Base-by-base conservation (phyloP, 768 basidiomycete genomes). In the Tricholoma saponaceum region DNA sequence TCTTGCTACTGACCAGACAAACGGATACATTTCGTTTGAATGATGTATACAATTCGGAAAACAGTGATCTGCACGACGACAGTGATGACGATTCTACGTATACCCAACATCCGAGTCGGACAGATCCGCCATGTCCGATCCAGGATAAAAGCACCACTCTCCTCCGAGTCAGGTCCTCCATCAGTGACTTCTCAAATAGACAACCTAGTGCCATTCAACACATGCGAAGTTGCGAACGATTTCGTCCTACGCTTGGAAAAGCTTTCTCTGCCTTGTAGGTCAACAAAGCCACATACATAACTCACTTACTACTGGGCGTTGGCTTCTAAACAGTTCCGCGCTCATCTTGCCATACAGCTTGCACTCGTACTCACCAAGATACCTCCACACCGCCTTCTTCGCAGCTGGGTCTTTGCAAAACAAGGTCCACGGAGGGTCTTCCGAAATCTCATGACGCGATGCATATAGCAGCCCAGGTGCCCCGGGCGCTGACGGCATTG, bases 391-490 rank as follows among this genome's bases (percentile, higher is more conserved):
- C 0, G 49, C 57, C 4, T 49, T 26, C 5, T 56, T 28, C 16
- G 50, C 28, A 4, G 5, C 9, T 4, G 44, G 3, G 13, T 55
- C 37, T 50, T 55, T 62, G 54, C 61, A 57, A 28, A 70, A 71
- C 26, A 67, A 33, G 3, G 64, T 62, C 68, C 70, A 69, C 4
- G 66, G 64, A 1, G 46, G 39, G 16, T 64, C 54, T 2, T 61
- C 46, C n/a, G 62, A 43, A 22, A 71, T 62, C 25, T 73, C 70
- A 28, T 63, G 57, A 2, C 69, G 65, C 18, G 67, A 67, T 4
- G 67, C 66, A 51, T 68, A 73, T 4, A 71, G 58, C 13, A 73
- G 50, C 1, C 72, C 72, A 0, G 66, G 57, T 3, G 55, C 58
- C 6, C 72, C 70, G 2, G 72, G 70, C 5, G 14, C 12, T 0